A percentile compares a stretch with the other conserved stretches of the same genome.
These are phyloP conservation scores for Tuctoria greenei DNA, from an alignment of 176 grass and related monocot species.

Conservation along the genomic window DNA sequence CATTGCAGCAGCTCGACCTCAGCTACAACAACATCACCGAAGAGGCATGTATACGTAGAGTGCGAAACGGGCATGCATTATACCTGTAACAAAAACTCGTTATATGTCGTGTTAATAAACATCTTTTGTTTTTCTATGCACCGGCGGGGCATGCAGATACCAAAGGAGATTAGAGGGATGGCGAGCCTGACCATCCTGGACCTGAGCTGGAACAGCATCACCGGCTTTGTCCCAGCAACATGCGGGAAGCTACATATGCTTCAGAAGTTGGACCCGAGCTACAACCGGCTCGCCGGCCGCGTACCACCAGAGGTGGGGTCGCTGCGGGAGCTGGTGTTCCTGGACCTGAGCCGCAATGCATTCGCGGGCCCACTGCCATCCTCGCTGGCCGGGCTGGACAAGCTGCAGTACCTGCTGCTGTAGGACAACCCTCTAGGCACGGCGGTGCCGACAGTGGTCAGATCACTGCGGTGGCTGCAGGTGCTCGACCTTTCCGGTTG, in stretches of 20 bases:
- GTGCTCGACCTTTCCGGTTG: constrained; percentile 81
- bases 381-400: constrained; percentile 39
- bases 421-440: constrained; percentile 75
- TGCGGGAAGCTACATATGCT: constrained; percentile 50
- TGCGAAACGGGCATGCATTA: no score
- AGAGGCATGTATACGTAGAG: constrained; percentile 22
- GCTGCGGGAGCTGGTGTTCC: constrained; percentile 58
- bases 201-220: constrained; percentile 69
- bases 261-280: constrained; percentile 79
- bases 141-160: constrained; percentile 13
- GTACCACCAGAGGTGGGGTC: constrained; percentile 57
- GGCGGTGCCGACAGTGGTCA: constrained; percentile 56
- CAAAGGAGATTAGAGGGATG: constrained; percentile 54
- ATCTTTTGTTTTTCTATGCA: background rate
- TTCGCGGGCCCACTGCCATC: constrained; percentile 57
- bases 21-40: constrained; percentile 75
- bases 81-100: background rate
- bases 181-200: constrained; percentile 70
- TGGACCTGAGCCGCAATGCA: constrained; percentile 75
- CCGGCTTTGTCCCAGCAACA: constrained; percentile 43
- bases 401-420: constrained; percentile 72
- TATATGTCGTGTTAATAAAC: background rate
- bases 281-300: constrained; percentile 56
- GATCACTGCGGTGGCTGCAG: constrained; percentile 56
- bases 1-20: constrained; percentile 72